Evolutionary conservation across 2,329 filamentous ascomycete species (phyloP), one percentile per base, ranked within the genome.

Genomic region (Metarhizium sp.): DNA sequence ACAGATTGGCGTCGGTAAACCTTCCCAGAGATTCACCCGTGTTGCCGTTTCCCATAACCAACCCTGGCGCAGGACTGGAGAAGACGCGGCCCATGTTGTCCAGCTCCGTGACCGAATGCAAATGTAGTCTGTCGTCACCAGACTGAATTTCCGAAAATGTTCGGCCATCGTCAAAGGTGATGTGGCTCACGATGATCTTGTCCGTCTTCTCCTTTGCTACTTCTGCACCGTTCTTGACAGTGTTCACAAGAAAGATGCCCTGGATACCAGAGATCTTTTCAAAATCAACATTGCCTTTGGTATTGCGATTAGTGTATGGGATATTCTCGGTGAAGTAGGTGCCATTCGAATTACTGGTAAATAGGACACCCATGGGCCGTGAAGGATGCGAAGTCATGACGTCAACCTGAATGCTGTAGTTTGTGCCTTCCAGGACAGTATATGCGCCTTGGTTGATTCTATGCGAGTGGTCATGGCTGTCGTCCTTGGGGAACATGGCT

Each of bases 381-480:
- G 78, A 80, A 13, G 79, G 79, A 48, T 75, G 76, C 43, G 77
- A 77, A 1, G 87, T 90, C 80, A 92, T 86, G 59, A 97, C 92
- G 70, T 97, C 92, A 55, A 99, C 85, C 72, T 97, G 92, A 63
- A 99, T 91, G 74, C 92, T 96, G 75, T 99, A 96, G 67, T 96
- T 92, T 46, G 94, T 97, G 65, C 92, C 94, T 72, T 97, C 92
- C 45, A 99, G 79, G 50, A 99, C 81, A 0, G 94, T 99, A 70
- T 96, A 99, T 2, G 89, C 90, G 67, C 92, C 83, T 67, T 96
- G 87, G 59, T 90, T 80, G 64, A 92, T 72, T 51, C 66, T 69
- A 57, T 76, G 74, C 46, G 78, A 89, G 69, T 96, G 91, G 58
- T 90, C 86, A 59, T 76, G 73, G 48, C 75, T 87, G 68, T 95